Evolutionary conservation across 1,284 basidiomycete genomes (phyloP).

Genomic region (Erythrobasidium hasegawianum): DNA sequence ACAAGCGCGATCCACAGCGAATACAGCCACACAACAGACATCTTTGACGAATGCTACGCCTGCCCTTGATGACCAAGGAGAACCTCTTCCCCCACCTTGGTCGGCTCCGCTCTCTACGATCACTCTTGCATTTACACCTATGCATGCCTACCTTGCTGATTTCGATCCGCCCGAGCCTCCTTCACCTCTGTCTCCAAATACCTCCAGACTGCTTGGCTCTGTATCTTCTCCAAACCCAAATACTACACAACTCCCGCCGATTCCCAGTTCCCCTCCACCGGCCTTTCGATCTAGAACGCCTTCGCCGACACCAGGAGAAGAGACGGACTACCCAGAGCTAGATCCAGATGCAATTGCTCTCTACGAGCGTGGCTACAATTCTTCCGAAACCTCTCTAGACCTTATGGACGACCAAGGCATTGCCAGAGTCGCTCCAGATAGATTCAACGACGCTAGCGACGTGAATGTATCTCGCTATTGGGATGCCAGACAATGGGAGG

Average conservation of each 20-base stretch:
- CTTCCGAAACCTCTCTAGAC: slow-evolving; percentile 22
- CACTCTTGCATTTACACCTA: slow-evolving; percentile 25
- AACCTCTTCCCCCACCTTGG: slow-evolving; percentile 24
- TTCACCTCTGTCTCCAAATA: background rate
- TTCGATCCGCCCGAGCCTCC: slow-evolving; percentile 17
- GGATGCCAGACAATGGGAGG: slow-evolving; percentile 32
- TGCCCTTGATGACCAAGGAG: background rate
- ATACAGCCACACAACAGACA: too few species aligned
- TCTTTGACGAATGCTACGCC: too few species aligned
- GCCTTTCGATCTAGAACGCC: slow-evolving; percentile 21
- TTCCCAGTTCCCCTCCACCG: slow-evolving; percentile 26
- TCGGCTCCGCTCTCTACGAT: slow-evolving; percentile 19
- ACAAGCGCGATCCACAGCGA: too few species aligned
- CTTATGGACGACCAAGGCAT: slow-evolving; percentile 12
- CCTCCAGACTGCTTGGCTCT: background rate
- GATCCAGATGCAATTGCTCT: slow-evolving; percentile 11
- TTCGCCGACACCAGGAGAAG: slow-evolving; percentile 5
- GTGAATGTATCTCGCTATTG: background rate
- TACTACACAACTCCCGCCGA: background rate
- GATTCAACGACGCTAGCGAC: too few species aligned
- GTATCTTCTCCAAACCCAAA: background rate
- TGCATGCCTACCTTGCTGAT: slow-evolving; percentile 30
- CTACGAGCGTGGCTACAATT: slow-evolving; percentile 17
- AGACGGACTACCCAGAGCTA: slow-evolving; percentile 8
- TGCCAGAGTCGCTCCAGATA: too few species aligned